Conservation (phyloP, 805 yeast genomes). For the Maudiozyma turicensis region DNA sequence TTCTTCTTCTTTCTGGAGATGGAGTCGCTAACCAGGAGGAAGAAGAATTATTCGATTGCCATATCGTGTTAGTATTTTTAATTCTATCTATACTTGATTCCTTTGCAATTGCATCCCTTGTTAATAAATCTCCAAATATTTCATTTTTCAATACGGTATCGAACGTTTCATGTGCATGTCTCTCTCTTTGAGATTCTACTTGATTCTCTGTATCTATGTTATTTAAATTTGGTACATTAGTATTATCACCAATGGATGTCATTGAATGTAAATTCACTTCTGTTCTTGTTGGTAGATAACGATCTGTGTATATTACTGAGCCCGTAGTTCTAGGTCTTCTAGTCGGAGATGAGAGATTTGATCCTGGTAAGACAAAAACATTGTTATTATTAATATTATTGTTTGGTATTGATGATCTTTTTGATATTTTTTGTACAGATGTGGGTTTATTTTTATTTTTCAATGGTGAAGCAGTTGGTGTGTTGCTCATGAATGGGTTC, state of each 20-base stretch:
- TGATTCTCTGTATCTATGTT: slow-evolving; percentile 36
- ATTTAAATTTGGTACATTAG: slow-evolving; percentile 19
- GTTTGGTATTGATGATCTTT: not conserved
- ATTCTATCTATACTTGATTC: slow-evolving; percentile 28
- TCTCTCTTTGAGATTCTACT: slow-evolving; percentile 56
- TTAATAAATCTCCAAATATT: slow-evolving; percentile 79
- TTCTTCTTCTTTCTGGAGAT: slow-evolving; percentile 3
- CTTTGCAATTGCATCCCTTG: slow-evolving; percentile 30
- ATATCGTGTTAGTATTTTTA: slow-evolving; percentile 16
- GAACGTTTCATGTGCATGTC: slow-evolving; percentile 81
- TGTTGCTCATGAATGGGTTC: slow-evolving; percentile 25
- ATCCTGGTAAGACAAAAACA: not conserved
- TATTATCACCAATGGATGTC: slow-evolving; percentile 32
- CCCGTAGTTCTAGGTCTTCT: slow-evolving; percentile 27
- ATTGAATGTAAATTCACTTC: slow-evolving; percentile 88
- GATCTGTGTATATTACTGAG: slow-evolving; percentile 52
- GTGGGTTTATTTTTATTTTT: slow-evolving; percentile 12
- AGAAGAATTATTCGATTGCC: not conserved
- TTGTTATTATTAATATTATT: not conserved
- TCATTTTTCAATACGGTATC: slow-evolving; percentile 81
- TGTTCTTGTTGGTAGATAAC: slow-evolving; percentile 80
- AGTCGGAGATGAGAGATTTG: slow-evolving; percentile 10
- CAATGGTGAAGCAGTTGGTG: slow-evolving; percentile 27
- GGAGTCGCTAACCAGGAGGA: slow-evolving; percentile 3
- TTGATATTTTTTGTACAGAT: not conserved